Evolutionary conservation across 2,329 filamentous ascomycete species (phyloP), one percentile per base, ranked within the genome.

Genomic region (Epichloe festucae): DNA sequence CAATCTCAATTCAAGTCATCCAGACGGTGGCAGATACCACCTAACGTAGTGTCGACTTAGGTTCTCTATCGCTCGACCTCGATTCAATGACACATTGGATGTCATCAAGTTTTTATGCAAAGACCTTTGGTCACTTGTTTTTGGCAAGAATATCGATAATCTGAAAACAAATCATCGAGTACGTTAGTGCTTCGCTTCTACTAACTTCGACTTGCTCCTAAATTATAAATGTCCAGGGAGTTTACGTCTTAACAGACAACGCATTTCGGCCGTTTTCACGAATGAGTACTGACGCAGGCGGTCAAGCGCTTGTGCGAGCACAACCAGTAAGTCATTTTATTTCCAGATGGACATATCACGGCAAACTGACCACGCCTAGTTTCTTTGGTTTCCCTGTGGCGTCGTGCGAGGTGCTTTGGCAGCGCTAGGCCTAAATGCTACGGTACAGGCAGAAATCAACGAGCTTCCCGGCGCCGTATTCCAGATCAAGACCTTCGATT

Each of bases 51-150:
- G 12, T 35, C 14, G 5, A 19, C 3, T 21, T 47, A 89, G 87
- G 50, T 90, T 93, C 73, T 89, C 86, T 10, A 77, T 80, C 63
- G 87, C 94, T 65, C 78, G 89, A 49, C 89, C 91, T 41, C 86
- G 89, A 47, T 94, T 96, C 65, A 87, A 85, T 55, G 89, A 95
- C 60, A 90, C 90, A 4, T 80, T 98, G 42, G 93, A 97, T 64
- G 86, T 90, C 48, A 98, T 98, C 66, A 98, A 98, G 67, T 97
- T 98, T 64, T 76, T 98, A 48, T 98, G 93, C 79, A 98, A 98
- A 73, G 93, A 98, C 67, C 76, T 98, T 44, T 98, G 93, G 93
- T 89, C 82, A 36, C 76, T 97, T 19, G 80, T 96, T 15, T 98
- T 96, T 69, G 79, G 87, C 65, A 98, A 98, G 70, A 94, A 97